Base-by-base conservation (phyloP, 1,284 basidiomycete species). In the Fistulinella cinereoalba region DNA sequence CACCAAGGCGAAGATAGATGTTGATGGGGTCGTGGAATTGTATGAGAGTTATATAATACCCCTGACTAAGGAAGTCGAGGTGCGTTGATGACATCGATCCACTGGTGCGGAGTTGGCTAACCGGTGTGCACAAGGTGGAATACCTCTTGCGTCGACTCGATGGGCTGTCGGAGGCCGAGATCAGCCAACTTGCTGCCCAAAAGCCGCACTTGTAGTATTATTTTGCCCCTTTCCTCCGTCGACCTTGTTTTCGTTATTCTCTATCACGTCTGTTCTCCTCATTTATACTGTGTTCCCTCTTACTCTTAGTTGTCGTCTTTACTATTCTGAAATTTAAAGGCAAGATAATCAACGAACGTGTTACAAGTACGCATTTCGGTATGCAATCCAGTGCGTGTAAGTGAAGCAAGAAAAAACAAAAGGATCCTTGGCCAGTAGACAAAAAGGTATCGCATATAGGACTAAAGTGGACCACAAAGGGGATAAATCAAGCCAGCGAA, bases 41-140 rank as follows among this genome's bases (percentile, higher is more conserved):
- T 99, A 99, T 67, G 83, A 94, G 64, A 88, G 87, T 58, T 94
- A 88, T 64, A 93, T 99, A 55, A 99, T 99, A 49, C 97, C 97
- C 6, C 67, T 99, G 54, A 99, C 97, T 6, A 98, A 96, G 70
- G 92, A 96, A 61, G 93, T 99, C 41, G 97, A 99, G 87, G 96
- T 96, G 61, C 47, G 86, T 64, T 9, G 49, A 47, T 23, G 18
- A 29, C 27, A 16, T 15, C 46, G 39, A 39, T 13, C 27, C 48
- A 4, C 11, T 22, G n/a, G n/a, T n/a, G n/a, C n/a, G n/a, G n/a
- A n/a, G n/a, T n/a, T n/a, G n/a, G n/a, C n/a, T n/a, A n/a, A n/a
- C n/a, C n/a, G n/a, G n/a, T n/a, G n/a, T n/a, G n/a, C n/a, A 12
- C 29, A 62, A 97, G 93, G 91, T 97, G 36, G 92, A 97, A 45